These are phyloP conservation scores for Adansonia digitata DNA, from an alignment of 345 rosid genomes.

Conservation along the genomic window DNA sequence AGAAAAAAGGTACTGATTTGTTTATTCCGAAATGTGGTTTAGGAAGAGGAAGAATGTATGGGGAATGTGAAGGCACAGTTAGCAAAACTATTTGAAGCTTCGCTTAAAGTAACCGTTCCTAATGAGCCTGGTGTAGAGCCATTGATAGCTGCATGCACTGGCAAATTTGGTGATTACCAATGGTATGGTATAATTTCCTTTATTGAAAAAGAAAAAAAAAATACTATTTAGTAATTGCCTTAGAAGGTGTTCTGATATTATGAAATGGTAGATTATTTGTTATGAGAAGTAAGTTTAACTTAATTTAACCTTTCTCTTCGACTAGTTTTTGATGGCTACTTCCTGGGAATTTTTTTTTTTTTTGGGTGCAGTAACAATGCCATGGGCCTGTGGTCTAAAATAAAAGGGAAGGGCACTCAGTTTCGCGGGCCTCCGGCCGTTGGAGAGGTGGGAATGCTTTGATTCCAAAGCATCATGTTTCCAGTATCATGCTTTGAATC, in stretches of 20 bases:
- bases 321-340: not conserved
- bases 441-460: constrained; percentile 56
- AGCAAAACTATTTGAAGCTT: constrained; percentile 50
- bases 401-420: constrained; percentile 60
- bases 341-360: not conserved
- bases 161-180: constrained; percentile 84
- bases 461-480: not conserved
- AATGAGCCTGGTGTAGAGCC: constrained; percentile 61
- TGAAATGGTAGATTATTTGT: constrained; percentile 1
- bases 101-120: constrained; percentile 60
- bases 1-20: not conserved
- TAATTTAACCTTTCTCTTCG: not conserved
- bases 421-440: constrained; percentile 77
- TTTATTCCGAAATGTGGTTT: not conserved
- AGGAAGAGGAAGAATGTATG: constrained; percentile 46
- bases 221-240: not conserved
- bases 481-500: not conserved
- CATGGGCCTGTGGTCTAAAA: constrained; percentile 71
- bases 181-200: constrained; percentile 38
- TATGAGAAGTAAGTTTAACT: not conserved
- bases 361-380: constrained; percentile 71
- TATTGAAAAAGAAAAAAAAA: not conserved
- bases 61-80: constrained; percentile 63
- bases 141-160: constrained; percentile 56
- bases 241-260: not conserved